A percentile compares a stretch with the other conserved stretches of the same genome.
phyloP scores from a whole-genome alignment of 495 filamentous ascomycete species.

The Xylaria grammica region DNA sequence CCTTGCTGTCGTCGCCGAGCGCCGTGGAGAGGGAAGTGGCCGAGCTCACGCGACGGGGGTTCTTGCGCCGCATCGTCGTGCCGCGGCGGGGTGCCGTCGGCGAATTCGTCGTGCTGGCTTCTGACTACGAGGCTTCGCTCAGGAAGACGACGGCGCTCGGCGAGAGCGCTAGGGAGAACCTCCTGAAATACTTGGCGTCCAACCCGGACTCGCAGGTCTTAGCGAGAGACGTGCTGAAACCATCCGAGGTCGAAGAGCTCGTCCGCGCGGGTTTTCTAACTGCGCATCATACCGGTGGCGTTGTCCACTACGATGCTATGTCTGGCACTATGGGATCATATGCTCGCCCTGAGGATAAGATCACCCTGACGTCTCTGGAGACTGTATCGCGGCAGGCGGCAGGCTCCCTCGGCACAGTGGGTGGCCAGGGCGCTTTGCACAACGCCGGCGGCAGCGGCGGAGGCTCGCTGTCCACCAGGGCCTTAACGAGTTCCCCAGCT shows the following conservation, averaged over 20 bases:
- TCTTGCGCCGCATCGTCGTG: slow-evolving; percentile 68
- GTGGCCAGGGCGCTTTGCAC: slow-evolving; percentile 61
- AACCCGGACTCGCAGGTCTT: slow-evolving; percentile 62
- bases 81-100: slow-evolving; percentile 70
- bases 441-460: slow-evolving; percentile 52
- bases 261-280: slow-evolving; percentile 77
- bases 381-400: slow-evolving; percentile 62
- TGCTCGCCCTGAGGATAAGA: slow-evolving; percentile 60
- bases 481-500: slow-evolving; percentile 17
- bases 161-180: slow-evolving; percentile 60
- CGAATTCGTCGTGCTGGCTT: slow-evolving; percentile 69
- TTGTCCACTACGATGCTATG: slow-evolving; percentile 53
- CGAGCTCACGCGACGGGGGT: slow-evolving; percentile 62
- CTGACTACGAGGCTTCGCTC: slow-evolving; percentile 67
- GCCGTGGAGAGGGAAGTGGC: slow-evolving; percentile 75
- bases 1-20: slow-evolving; percentile 68
- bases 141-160: slow-evolving; percentile 49
- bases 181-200: slow-evolving; percentile 57
- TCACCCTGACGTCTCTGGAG: slow-evolving; percentile 58
- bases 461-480: slow-evolving; percentile 22
- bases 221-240: slow-evolving; percentile 50
- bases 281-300: slow-evolving; percentile 49
- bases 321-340: slow-evolving; percentile 32
- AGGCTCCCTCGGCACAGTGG: slow-evolving; percentile 66
- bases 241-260: slow-evolving; percentile 61